Percentiles rank a stretch among this genome's conserved stretches.
Conservation (phyloP, 139 green algal species). For the Volvox africanus region DNA sequence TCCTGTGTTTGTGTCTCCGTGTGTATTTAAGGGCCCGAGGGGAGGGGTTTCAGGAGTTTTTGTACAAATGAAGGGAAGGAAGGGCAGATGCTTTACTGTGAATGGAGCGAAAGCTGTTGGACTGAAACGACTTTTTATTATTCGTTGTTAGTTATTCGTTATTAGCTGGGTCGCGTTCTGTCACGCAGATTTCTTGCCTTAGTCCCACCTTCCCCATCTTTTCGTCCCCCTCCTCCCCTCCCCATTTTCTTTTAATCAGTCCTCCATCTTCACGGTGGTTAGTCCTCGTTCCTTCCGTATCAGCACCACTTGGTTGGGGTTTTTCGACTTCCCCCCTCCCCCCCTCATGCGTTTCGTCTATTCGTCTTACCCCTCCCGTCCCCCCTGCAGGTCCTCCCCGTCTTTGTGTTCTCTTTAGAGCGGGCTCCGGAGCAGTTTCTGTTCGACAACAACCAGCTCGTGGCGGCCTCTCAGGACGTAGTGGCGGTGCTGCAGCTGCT, state of each 20-base stretch:
- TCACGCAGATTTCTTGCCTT: no score
- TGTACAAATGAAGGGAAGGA: not conserved
- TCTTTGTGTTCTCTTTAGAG: conserved; percentile 60
- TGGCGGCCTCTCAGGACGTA: conserved; percentile 46
- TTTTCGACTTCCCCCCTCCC: no score
- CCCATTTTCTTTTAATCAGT: not conserved
- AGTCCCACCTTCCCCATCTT: not conserved
- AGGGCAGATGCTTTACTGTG: not conserved
- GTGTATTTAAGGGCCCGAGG: no score
- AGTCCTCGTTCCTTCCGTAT: no score
- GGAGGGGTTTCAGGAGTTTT: no score
- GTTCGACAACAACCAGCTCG: conserved; percentile 27
- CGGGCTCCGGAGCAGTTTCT: conserved; percentile 25
- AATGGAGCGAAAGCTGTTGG: not conserved
- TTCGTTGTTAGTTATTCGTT: no score
- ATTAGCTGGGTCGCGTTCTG: no score
- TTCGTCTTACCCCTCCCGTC: not conserved
- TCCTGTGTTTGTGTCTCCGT: no score
- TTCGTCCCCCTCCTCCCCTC: not conserved
- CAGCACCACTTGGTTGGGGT: no score
- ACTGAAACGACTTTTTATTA: no score
- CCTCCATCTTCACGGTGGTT: no score
- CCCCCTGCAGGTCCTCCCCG: conserved; percentile 44
- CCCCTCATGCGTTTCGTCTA: not conserved
- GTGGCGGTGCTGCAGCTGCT: conserved; percentile 68